Evolutionary conservation across 2,329 filamentous ascomycete species (phyloP).

Genomic region (Mycogone perniciosa): DNA sequence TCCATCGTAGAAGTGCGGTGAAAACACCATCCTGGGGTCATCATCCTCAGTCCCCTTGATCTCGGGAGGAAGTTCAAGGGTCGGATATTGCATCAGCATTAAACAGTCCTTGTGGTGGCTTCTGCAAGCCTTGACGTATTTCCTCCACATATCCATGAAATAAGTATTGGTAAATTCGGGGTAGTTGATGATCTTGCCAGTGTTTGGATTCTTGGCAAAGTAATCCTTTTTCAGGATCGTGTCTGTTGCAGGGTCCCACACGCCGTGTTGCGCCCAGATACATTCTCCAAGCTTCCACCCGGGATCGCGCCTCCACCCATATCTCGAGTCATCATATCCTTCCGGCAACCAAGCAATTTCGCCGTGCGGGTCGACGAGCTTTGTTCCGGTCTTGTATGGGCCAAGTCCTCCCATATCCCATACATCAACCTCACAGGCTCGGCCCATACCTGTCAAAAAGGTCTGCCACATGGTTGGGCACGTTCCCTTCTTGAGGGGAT

Average conservation of each 20-base stretch:
- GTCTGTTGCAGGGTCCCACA: constrained; percentile 82
- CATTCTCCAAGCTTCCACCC: constrained; percentile 92
- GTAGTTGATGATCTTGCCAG: constrained; percentile 69
- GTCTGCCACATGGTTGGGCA: constrained; percentile 92
- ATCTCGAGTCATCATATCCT: constrained; percentile 79
- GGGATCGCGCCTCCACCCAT: constrained; percentile 83
- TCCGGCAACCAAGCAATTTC: constrained; percentile 75
- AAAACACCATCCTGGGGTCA: constrained; percentile 83
- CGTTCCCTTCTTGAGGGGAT: constrained; percentile 87
- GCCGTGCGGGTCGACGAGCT: constrained; percentile 81
- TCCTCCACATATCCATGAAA: constrained; percentile 80
- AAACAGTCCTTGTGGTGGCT: constrained; percentile 72
- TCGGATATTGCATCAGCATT: constrained; percentile 85
- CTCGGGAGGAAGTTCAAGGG: constrained; percentile 81
- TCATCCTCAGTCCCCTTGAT: constrained; percentile 87
- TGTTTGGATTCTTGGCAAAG: constrained; percentile 72
- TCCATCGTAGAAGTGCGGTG: constrained; percentile 94
- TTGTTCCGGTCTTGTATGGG: constrained; percentile 79
- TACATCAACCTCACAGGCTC: constrained; percentile 80
- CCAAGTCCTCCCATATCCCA: constrained; percentile 94
- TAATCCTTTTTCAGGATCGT: constrained; percentile 77
- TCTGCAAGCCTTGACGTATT: constrained; percentile 68
- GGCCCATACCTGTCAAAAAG: constrained; percentile 83
- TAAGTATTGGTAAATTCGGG: constrained; percentile 85
- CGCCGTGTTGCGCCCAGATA: constrained; percentile 91